Percentiles rank a stretch among this genome's conserved stretches.
Conservation (phyloP, 768 basidiomycete genomes). For the Terana coerulea region DNA sequence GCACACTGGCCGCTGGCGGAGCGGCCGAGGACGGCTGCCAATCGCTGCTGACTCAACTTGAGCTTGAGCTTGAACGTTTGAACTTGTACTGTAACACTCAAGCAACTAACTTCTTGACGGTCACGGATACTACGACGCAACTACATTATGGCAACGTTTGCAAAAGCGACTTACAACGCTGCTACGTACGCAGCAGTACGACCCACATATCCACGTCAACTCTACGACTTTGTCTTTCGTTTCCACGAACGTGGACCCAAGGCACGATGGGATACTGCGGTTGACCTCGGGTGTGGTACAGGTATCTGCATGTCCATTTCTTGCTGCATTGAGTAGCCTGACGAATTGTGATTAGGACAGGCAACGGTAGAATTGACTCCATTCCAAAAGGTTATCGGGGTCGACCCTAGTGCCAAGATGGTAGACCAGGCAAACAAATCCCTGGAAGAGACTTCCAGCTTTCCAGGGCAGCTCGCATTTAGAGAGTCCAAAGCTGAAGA, state of each 20-base stretch:
- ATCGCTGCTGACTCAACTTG: too few relatives aligned
- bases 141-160: conserved; percentile 71
- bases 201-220: conserved; percentile 65
- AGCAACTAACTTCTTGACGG: too few relatives aligned
- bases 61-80: too few relatives aligned
- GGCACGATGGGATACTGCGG: conserved; percentile 49
- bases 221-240: conserved; percentile 60
- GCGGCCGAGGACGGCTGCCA: too few relatives aligned
- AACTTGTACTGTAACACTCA: too few relatives aligned
- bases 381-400: conserved; percentile 60
- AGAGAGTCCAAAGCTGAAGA: conserved; percentile 49
- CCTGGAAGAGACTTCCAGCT: conserved; percentile 17
- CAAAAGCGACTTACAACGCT: conserved; percentile 66
- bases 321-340: not conserved
- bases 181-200: conserved; percentile 62
- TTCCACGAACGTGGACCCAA: conserved; percentile 43
- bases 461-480: conserved; percentile 30
- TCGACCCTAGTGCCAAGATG: conserved; percentile 79
- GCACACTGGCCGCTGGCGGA: too few relatives aligned
- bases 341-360: conserved; percentile 46
- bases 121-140: too few relatives aligned
- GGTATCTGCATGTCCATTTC: too few relatives aligned
- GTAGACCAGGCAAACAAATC: conserved; percentile 41
- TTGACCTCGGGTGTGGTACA: conserved; percentile 86
- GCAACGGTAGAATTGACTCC: conserved; percentile 54